Conservation (phyloP, 2,329 filamentous ascomycete genomes). For the Neospermospora avenae region DNA sequence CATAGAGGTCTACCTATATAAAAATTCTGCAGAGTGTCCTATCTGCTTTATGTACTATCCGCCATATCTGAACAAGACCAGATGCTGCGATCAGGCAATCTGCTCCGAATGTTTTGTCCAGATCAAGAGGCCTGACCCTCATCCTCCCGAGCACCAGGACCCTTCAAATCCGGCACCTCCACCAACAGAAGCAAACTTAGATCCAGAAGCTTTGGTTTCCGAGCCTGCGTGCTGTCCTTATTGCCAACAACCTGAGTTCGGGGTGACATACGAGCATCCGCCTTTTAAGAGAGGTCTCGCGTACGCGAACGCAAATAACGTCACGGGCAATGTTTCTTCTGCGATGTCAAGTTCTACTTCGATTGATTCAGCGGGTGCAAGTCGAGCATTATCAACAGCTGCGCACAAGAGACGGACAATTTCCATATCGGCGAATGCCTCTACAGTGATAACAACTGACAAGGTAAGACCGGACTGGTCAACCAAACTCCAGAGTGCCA, state of each 20-base stretch:
- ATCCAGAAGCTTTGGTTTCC: slow-evolving; percentile 72
- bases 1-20: slow-evolving; percentile 90
- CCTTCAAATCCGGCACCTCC: slow-evolving; percentile 25
- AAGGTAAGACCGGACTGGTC: slow-evolving; percentile 92
- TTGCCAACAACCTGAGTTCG: slow-evolving; percentile 91
- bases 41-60: slow-evolving; percentile 97
- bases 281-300: slow-evolving; percentile 81
- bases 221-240: slow-evolving; percentile 93
- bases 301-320: slow-evolving; percentile 55
- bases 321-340: slow-evolving; percentile 53
- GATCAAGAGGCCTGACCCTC: slow-evolving; percentile 91
- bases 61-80: slow-evolving; percentile 86
- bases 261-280: slow-evolving; percentile 89
- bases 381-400: slow-evolving; percentile 24
- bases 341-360: slow-evolving; percentile 88
- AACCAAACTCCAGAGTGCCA: slow-evolving; percentile 79
- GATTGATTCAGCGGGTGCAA: slow-evolving; percentile 54
- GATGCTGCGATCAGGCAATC: slow-evolving; percentile 93
- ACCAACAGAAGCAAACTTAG: slow-evolving; percentile 34
- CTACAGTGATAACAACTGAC: slow-evolving; percentile 88
- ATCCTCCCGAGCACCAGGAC: slow-evolving; percentile 67
- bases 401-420: slow-evolving; percentile 53
- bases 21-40: slow-evolving; percentile 84
- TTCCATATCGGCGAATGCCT: slow-evolving; percentile 76
- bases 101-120: slow-evolving; percentile 99